Base-by-base conservation (phyloP, 352 stramenopile species). In the Phytophthora idaei region DNA sequence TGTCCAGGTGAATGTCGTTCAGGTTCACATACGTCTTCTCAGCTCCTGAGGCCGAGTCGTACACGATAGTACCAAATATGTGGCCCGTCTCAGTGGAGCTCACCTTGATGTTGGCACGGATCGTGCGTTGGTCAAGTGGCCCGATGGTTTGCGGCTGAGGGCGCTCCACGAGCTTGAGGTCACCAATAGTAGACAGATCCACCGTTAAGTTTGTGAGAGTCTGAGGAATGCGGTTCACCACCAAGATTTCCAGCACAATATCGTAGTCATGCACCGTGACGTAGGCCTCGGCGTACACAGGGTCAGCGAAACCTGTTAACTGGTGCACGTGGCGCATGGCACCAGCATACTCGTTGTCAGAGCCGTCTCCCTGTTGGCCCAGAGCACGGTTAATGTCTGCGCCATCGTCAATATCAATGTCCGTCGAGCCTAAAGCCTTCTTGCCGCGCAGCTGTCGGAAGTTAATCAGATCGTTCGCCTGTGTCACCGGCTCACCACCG, bases 181-280 rank as follows among this genome's bases (percentile, higher is more conserved):
- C 98, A 52, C 98, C 98, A 71, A 99, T 99, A 7, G 98, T 99
- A 47, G 94, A 98, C 34, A 99, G 79, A 73, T 99, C 98, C 27
- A 99, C 96, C 34, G 91, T 99, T 29, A 99, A 76, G 73, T 99
- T 99, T 59, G 97, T 98, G 37, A 99, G 83, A 14, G 98, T 99
- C 71, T 99, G 93, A 48, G 97, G 92, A 59, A 99, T 97, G 45
- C 98, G 95, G 80, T 99, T 99, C 54, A 99, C 98, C 27, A 99
- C 92, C 52, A 99, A 75, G 67, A 99, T 98, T 74, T 99, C 96
- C 55, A 99, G 83, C 66, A 99, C 90, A 80, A 99, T 99, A 82
- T 99, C 98, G 75, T 99, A 99, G 69, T 99, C 98, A 73, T 99
- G 98, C 21, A 99, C 98, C 17, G 97, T 99, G n/a, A 99, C 96